These are phyloP conservation scores for Citrullus colocynthis DNA, from an alignment of 306 rosid species.

Conservation along the genomic window DNA sequence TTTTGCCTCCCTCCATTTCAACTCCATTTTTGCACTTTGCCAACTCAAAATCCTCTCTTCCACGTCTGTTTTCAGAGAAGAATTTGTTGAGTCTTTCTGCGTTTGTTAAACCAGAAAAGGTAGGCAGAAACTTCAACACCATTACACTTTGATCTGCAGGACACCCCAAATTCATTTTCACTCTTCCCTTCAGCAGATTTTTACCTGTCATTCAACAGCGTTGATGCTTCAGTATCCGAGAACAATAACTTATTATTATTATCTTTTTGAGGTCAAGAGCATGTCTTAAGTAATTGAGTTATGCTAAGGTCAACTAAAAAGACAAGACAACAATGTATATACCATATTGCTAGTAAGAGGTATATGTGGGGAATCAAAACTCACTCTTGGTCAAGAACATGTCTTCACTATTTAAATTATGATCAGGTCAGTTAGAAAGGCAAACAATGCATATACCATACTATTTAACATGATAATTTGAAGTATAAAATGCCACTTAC, in stretches of 20 bases:
- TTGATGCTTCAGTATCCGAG: not conserved
- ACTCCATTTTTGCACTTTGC: not conserved
- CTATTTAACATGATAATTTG: not conserved
- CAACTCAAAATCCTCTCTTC: constrained; percentile 29
- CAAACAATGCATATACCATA: too few relatives aligned
- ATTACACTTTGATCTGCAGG: constrained; percentile 39
- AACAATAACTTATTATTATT: not conserved
- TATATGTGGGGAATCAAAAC: too few relatives aligned
- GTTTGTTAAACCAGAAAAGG: constrained; percentile 38
- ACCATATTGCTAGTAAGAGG: too few relatives aligned
- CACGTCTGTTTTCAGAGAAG: constrained; percentile 20
- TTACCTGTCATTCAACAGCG: constrained; percentile 36
- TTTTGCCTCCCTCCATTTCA: constrained; percentile 5
- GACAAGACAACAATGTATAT: too few relatives aligned
- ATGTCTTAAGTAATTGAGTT: too few relatives aligned
- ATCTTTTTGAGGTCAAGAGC: too few relatives aligned
- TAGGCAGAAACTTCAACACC: constrained; percentile 39
- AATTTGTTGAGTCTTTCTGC: constrained; percentile 34
- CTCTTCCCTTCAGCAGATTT: constrained; percentile 71
- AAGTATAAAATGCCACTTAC: constrained; percentile 25
- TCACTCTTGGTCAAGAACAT: too few relatives aligned
- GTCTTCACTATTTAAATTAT: too few relatives aligned
- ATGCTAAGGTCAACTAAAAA: too few relatives aligned
- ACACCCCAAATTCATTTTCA: constrained; percentile 40
- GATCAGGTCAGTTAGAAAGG: too few relatives aligned